Percentiles rank a stretch among this genome's conserved stretches.
These are phyloP conservation scores for Pichia californica DNA, from an alignment of 805 yeast genomes.

Conservation along the genomic window DNA sequence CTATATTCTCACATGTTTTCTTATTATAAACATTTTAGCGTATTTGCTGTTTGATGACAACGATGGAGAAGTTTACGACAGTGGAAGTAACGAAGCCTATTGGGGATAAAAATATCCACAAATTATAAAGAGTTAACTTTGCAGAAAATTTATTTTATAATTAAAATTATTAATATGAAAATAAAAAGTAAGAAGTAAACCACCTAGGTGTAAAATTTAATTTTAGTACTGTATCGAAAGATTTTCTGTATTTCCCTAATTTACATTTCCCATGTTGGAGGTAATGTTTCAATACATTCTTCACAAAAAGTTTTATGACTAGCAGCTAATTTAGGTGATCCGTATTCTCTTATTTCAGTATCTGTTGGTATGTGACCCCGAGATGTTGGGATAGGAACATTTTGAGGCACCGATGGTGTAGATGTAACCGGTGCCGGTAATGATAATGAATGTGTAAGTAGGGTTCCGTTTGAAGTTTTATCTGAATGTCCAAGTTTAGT, in stretches of 20 bases:
- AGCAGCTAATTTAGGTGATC: conserved; percentile 11
- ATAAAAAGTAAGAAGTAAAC: too few species aligned
- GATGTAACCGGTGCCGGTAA: too few species aligned
- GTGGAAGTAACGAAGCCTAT: neutral
- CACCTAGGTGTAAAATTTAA: too few species aligned
- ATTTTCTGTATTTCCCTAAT: too few species aligned
- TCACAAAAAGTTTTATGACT: conserved; percentile 16
- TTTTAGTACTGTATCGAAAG: too few species aligned
- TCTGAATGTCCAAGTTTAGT: conserved; percentile 63
- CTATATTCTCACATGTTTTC: neutral
- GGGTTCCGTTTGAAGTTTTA: conserved; percentile 4
- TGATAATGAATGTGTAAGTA: neutral
- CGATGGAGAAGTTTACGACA: neutral
- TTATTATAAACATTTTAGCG: conserved; percentile 1
- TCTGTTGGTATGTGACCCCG: too few species aligned
- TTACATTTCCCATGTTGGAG: conserved; percentile 27
- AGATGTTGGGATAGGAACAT: too few species aligned
- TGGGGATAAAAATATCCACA: neutral
- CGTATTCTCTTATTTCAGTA: conserved; percentile 1
- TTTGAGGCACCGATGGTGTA: too few species aligned
- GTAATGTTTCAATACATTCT: conserved; percentile 24
- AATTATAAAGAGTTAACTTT: neutral
- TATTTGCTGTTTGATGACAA: conserved; percentile 4
- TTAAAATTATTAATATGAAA: too few species aligned
- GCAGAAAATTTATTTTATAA: too few species aligned